Percentiles rank a stretch among this genome's conserved stretches.
phyloP scores from a whole-genome alignment of 257 asterid species.

The Solanum bukasovii region DNA sequence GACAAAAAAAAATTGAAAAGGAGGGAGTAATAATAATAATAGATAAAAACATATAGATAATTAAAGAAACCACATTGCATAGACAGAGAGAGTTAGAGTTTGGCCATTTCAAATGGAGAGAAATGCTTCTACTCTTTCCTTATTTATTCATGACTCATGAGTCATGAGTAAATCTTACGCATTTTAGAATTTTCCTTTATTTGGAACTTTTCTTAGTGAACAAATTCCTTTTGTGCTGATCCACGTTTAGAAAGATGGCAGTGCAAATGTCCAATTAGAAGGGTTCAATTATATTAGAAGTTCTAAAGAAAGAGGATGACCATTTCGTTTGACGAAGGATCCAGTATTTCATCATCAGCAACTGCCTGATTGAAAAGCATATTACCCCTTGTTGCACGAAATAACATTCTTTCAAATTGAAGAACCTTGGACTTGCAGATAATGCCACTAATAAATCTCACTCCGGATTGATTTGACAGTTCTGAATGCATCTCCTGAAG shows the following conservation, averaged over 20 bases:
- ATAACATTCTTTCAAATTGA: slow-evolving; percentile 89
- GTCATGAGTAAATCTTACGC: background rate
- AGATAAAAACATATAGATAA: background rate
- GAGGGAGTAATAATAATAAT: background rate
- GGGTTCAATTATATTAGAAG: background rate
- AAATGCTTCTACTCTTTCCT: background rate
- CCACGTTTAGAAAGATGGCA: background rate
- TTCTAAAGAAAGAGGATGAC: slow-evolving; percentile 22
- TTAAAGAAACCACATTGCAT: background rate
- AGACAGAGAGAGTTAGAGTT: background rate
- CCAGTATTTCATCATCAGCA: slow-evolving; percentile 63
- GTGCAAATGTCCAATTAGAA: background rate
- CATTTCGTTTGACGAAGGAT: slow-evolving; percentile 80
- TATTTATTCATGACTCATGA: background rate
- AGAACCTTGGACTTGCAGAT: slow-evolving; percentile 67
- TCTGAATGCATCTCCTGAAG: slow-evolving; percentile 80
- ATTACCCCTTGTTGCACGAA: slow-evolving; percentile 97
- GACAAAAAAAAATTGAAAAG: background rate
- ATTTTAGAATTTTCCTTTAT: background rate
- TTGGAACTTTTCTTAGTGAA: background rate
- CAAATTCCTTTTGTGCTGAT: background rate
- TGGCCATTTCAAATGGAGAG: background rate
- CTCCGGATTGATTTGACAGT: slow-evolving; percentile 72
- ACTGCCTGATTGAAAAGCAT: slow-evolving; percentile 93
- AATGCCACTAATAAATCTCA: slow-evolving; percentile 87